These are phyloP conservation scores for Diutina sp. DNA, from an alignment of 1,139 yeast species.

Conservation along the genomic window DNA sequence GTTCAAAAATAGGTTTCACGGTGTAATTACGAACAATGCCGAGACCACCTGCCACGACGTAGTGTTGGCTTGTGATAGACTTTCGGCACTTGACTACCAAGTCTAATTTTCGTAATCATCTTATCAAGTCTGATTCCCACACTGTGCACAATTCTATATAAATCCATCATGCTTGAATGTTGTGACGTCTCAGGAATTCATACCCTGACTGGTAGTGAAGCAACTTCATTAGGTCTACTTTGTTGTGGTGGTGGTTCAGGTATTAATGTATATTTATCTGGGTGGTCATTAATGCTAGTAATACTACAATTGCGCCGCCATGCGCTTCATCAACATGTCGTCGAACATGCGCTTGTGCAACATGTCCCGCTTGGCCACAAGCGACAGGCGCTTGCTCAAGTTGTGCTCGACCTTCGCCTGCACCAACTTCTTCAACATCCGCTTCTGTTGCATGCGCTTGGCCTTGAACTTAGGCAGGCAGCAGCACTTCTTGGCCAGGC, in stretches of 20 bases:
- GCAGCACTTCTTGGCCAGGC: background rate
- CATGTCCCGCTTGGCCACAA: background rate
- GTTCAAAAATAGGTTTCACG: no score
- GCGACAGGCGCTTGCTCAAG: background rate
- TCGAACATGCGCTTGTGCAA: background rate
- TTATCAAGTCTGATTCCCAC: no score
- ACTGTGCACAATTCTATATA: no score
- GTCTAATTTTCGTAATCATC: no score
- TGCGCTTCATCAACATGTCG: background rate
- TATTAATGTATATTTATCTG: background rate
- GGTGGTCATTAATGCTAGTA: background rate
- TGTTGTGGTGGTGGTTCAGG: background rate
- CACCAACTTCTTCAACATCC: constrained; percentile 1
- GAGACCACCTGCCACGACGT: no score
- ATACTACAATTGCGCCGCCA: background rate
- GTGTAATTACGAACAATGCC: no score
- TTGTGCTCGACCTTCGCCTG: constrained; percentile 2
- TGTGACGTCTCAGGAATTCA: no score
- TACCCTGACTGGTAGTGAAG: no score
- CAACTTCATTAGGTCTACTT: no score
- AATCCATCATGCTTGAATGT: no score
- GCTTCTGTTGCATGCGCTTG: constrained; percentile 1
- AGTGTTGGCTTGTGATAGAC: no score
- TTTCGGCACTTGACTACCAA: no score
- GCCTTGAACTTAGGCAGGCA: constrained; percentile 2